These are phyloP conservation scores for Aspergillus sp. DNA, from an alignment of 2,329 filamentous ascomycete genomes.

Conservation along the genomic window DNA sequence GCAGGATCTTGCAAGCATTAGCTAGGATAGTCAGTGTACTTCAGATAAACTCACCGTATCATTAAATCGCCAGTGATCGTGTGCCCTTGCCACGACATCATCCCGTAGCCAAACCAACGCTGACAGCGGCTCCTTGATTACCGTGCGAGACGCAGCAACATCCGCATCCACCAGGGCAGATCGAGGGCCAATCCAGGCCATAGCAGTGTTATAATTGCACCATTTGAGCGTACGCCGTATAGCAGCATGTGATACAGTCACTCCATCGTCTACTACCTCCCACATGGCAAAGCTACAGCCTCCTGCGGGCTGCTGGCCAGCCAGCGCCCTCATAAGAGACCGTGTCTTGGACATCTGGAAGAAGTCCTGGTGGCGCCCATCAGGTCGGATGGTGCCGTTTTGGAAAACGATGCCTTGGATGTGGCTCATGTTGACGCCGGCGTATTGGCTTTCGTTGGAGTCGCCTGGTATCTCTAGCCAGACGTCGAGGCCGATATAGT, in stretches of 20 bases:
- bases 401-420: conserved; percentile 28
- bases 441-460: conserved; percentile 20
- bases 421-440: conserved; percentile 19
- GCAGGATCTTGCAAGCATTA: neutral
- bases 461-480: conserved; percentile 36
- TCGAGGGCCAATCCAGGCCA: conserved; percentile 35
- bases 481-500: conserved; percentile 33
- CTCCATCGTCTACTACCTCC: conserved; percentile 36
- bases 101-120: conserved; percentile 41
- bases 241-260: conserved; percentile 30
- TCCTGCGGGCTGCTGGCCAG: conserved; percentile 10
- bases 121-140: conserved; percentile 31
- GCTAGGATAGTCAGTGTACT: neutral
- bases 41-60: neutral
- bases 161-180: conserved; percentile 30
- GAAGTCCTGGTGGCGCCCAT: conserved; percentile 32
- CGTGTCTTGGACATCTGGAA: conserved; percentile 35
- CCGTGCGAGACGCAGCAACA: conserved; percentile 15
- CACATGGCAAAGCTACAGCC: conserved; percentile 22
- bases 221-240: conserved; percentile 36
- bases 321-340: conserved; percentile 11
- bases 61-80: conserved; percentile 33
- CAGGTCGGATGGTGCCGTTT: conserved; percentile 31
- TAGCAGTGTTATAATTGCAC: conserved; percentile 37
- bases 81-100: conserved; percentile 32